Base-by-base conservation (phyloP, 225 moss, liverwort and hornwort species). In the Climacium dendroides region DNA sequence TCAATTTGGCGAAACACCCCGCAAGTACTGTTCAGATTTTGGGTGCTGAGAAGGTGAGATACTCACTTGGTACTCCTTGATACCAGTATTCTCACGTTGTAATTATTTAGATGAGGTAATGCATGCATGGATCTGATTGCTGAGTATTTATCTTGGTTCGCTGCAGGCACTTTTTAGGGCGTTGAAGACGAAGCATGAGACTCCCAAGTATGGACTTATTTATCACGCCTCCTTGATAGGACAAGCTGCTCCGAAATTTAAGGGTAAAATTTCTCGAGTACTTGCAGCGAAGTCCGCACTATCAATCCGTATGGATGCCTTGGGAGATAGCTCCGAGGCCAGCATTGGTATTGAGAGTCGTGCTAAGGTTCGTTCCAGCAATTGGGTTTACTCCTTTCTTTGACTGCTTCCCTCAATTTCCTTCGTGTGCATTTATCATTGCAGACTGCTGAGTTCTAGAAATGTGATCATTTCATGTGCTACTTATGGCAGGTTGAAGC, bases 1-100 rank as follows among this genome's bases (percentile, higher is more conserved):
- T 96, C 69, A 96, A 93, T 43, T 87, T 97, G 83, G 94, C 97
- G 10, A 97, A 97, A 39, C 93, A 93, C 34, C 97, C 97, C 22
- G 97, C 97, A 8, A 96, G 97, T 81, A 97, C 95, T 16, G 95
- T 97, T n/a, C 97, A 97, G 80, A 97, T 96, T 79, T 91, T 97
- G 79, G 97, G 97, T 78, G 97, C 97, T 10, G 96, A 97, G 75
- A 97, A 97, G 93, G 93, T 90, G 63, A 72, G 78, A 57, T 6
- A 39, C 29, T 81, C 34, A 13, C 29, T 77, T 15, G 14, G 14
- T 4, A 41, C 37, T n/a, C 23, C 48, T 67, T 67, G 19, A 12
- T 54, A 32, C 14, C 57, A 37, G 25, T 37, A 26, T 57, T 57
- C 41, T 67, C 13, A 7, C 39, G 14, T 57, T 65, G 11, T n/a